phyloP scores from a whole-genome alignment of 371 early-diverging fungal genomes.

The Umbelopsis sp. region DNA sequence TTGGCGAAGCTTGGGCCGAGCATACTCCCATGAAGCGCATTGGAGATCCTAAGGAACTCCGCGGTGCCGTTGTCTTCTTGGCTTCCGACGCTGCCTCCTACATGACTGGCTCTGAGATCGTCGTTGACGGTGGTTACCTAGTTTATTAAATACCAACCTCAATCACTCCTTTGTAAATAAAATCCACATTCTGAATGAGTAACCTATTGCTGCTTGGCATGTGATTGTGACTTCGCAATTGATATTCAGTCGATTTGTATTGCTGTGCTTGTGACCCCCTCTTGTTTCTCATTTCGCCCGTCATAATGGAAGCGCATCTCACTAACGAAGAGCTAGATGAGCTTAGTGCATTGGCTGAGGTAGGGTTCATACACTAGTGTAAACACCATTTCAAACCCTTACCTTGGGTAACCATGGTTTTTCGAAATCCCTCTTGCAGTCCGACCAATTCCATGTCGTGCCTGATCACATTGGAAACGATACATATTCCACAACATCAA shows the following conservation, averaged over 20 bases:
- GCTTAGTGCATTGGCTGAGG: conserved; percentile 16
- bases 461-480: conserved; percentile 1
- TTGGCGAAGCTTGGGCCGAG: conserved; percentile 37
- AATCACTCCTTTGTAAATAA: not conserved
- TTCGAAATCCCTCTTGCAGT: not conserved
- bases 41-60: conserved; percentile 69
- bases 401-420: too few species aligned
- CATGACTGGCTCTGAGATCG: conserved; percentile 57
- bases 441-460: conserved; percentile 14
- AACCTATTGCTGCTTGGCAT: not conserved
- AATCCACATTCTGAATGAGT: too few species aligned
- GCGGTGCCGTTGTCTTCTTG: conserved; percentile 72
- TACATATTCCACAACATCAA: not conserved
- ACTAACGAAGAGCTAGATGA: conserved; percentile 5
- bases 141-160: conserved; percentile 30
- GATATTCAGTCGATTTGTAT: not conserved
- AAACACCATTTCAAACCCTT: too few species aligned
- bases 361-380: not conserved
- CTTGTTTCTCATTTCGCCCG: not conserved
- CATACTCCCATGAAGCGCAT: conserved; percentile 51
- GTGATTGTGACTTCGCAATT: conserved; percentile 8
- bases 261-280: not conserved
- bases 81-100: conserved; percentile 68
- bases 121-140: conserved; percentile 56
- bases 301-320: conserved; percentile 15